Percentiles rank a stretch among this genome's conserved stretches.
Evolutionary conservation across 108 stramenopile species (phyloP).

Genomic region (Skeletonema potamos): DNA sequence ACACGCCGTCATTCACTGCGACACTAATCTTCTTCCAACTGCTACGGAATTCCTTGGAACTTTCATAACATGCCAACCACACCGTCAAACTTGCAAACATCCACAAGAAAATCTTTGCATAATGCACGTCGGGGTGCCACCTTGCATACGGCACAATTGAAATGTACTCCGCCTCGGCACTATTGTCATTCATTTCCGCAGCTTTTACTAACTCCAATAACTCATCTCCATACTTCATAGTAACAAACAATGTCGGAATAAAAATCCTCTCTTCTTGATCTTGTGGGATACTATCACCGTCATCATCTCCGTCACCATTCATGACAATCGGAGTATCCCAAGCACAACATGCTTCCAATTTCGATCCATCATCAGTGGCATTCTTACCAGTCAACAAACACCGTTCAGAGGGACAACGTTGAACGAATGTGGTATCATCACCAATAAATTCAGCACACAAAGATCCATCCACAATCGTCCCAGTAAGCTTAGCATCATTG

Average conservation of each 20-base stretch:
- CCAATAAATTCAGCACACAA: conserved; percentile 45
- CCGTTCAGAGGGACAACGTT: conserved; percentile 61
- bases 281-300: conserved; percentile 42
- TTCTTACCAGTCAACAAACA: conserved; percentile 72
- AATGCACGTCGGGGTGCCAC: conserved; percentile 60
- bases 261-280: conserved; percentile 18
- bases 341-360: conserved; percentile 80
- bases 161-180: conserved; percentile 12
- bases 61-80: conserved; percentile 55
- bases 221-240: conserved; percentile 64
- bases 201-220: conserved; percentile 20
- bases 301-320: conserved; percentile 34
- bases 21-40: conserved; percentile 32
- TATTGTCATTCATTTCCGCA: neutral
- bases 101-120: conserved; percentile 64
- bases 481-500: conserved; percentile 65
- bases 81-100: conserved; percentile 66
- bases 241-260: conserved; percentile 61
- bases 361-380: conserved; percentile 5
- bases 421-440: conserved; percentile 19
- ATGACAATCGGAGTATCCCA: conserved; percentile 79
- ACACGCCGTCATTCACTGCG: conserved; percentile 31
- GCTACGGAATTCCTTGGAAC: conserved; percentile 60
- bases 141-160: conserved; percentile 38
- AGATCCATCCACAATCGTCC: conserved; percentile 51